Evolutionary conservation across 345 rosid genomes (phyloP).

Genomic region (Eucalyptus virginea): DNA sequence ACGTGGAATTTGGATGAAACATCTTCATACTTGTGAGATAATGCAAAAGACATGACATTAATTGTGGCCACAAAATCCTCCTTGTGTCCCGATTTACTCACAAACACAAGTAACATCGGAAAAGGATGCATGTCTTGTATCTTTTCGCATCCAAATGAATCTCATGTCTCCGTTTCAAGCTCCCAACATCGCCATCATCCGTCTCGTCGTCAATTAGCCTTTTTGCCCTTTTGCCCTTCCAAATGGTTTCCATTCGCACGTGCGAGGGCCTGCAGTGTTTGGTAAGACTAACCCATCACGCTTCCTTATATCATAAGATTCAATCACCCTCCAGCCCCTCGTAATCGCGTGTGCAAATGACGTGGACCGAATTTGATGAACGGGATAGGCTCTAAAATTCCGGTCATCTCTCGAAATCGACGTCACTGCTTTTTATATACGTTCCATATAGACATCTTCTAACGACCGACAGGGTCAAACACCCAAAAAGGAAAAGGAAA

Average conservation of each 20-base stretch:
- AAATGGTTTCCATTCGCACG: neutral
- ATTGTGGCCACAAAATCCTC: neutral
- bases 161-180: neutral
- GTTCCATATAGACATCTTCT: neutral
- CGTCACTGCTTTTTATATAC: neutral
- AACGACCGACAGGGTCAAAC: neutral
- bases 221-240: neutral
- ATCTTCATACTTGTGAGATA: neutral
- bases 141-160: neutral
- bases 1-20: neutral
- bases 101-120: neutral
- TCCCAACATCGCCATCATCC: neutral
- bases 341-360: neutral
- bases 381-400: neutral
- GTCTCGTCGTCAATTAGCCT: neutral
- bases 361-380: neutral
- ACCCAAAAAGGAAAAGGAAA: fast-evolving
- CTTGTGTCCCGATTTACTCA: neutral
- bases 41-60: neutral
- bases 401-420: neutral
- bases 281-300: neutral
- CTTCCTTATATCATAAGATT: neutral
- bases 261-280: neutral
- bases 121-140: neutral
- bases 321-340: neutral